Percentiles rank a stretch among this genome's conserved stretches.
phyloP scores from a whole-genome alignment of 495 filamentous ascomycete genomes.

The Hypoxylon perforatum region DNA sequence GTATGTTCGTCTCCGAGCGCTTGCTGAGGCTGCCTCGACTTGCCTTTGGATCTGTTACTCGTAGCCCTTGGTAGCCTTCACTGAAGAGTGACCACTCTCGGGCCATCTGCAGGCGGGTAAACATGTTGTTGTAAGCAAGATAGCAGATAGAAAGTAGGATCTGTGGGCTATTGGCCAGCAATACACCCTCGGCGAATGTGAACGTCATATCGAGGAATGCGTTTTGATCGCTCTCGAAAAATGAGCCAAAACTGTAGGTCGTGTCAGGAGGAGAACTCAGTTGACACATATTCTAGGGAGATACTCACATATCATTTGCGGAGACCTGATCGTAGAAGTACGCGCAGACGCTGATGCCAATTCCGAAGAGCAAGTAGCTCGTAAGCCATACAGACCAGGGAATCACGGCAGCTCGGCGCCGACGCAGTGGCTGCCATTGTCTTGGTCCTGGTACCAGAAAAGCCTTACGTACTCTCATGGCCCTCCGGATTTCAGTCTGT shows the following conservation, averaged over 20 bases:
- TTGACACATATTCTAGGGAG: background rate
- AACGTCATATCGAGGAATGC: conserved; percentile 16
- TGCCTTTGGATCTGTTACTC: conserved; percentile 57
- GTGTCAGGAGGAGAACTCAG: background rate
- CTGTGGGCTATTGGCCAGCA: conserved; percentile 58
- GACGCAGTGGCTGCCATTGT: conserved; percentile 19
- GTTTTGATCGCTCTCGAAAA: conserved; percentile 34
- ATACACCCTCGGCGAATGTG: conserved; percentile 29
- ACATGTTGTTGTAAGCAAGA: conserved; percentile 44
- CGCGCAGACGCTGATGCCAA: conserved; percentile 18
- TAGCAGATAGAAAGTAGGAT: conserved; percentile 56
- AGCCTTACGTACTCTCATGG: conserved; percentile 5
- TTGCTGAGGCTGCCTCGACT: background rate
- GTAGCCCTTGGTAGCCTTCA: conserved; percentile 50
- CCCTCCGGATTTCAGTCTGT: conserved; percentile 31
- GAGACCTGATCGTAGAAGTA: conserved; percentile 10
- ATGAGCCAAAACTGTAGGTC: conserved; percentile 20
- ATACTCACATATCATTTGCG: conserved; percentile 1
- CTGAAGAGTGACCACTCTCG: conserved; percentile 38
- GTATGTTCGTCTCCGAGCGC: background rate
- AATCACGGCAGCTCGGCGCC: conserved; percentile 10
- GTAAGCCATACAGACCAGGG: conserved; percentile 26
- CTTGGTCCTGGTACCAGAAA: conserved; percentile 14
- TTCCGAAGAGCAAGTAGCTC: conserved; percentile 32
- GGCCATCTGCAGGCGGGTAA: conserved; percentile 40